Base-by-base conservation (phyloP, 2,329 filamentous ascomycete genomes). In the Aspergillaceae sp. region DNA sequence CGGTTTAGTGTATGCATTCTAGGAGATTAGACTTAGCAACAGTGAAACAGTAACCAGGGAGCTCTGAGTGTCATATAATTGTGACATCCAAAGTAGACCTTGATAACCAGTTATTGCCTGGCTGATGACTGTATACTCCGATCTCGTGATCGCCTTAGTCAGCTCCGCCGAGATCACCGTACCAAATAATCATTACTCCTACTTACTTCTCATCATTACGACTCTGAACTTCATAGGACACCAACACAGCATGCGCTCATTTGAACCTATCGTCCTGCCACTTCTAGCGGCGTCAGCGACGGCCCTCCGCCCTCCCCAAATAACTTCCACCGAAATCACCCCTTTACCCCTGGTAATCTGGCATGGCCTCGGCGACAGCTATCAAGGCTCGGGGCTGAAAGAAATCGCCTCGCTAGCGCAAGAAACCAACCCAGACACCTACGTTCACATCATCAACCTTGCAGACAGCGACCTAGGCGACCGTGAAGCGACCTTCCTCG, bases 281-380 rank as follows among this genome's bases (percentile, higher is more conserved):
- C 28, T 58, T 27, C 42, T 63, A 27, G 43, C 56, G 26, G 29
- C 48, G n/a, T 28, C 59, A 4, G 48, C 51, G 5, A 47, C 54
- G 7, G 55, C 44, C 45, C 58, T 38, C 49, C 40, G 29, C 43
- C 32, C 36, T 42, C 52, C 49, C 36, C 47, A 57, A 47, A 64
- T 55, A 36, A 49, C 29, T 36, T 32, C 40, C 37, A 48, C 55
- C 45, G 51, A 63, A 29, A 48, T 53, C 40, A 57, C 56, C 42
- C 88, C 87, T 3, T 78, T 96, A 29, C 92, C 92, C 1, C 76
- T 98, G 33, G 78, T 98, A 49, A 86, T 98, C 70, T 98, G 92
- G 92, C 92, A 98, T 67, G 92, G 82, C 47, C 71, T 83, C n/a
- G 80, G 80, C 54, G 70, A 72, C 52, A 62, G 83, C 65, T 94